Percentiles rank a stretch among this genome's conserved stretches.
These are phyloP conservation scores for Colletotrichum sublineola DNA, from an alignment of 2,329 filamentous ascomycete genomes.

Conservation along the genomic window DNA sequence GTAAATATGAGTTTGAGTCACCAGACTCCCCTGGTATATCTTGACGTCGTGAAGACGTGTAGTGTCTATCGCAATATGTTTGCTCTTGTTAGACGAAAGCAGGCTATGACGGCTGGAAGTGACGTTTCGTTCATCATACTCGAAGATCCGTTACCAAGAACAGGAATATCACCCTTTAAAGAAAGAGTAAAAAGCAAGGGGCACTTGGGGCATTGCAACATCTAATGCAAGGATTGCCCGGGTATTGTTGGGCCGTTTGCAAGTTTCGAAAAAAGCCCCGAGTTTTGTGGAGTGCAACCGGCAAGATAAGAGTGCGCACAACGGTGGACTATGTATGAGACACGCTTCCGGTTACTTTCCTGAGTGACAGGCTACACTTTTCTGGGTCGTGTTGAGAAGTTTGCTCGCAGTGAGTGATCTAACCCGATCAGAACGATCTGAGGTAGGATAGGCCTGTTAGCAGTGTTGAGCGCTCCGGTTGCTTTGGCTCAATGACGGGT, in stretches of 20 bases:
- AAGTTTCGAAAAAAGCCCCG: neutral
- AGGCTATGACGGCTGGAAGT: neutral
- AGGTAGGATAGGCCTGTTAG: neutral
- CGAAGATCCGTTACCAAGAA: neutral
- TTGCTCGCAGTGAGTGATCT: neutral
- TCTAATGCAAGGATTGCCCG: neutral
- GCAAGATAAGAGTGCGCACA: neutral
- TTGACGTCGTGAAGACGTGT: neutral
- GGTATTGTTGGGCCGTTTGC: neutral
- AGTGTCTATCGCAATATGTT: neutral
- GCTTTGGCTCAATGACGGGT: constrained; percentile 24
- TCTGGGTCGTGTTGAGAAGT: neutral
- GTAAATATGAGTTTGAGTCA: too few species aligned
- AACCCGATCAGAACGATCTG: neutral
- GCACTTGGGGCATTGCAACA: neutral
- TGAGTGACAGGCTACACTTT: neutral
- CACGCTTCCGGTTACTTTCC: neutral
- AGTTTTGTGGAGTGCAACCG: neutral
- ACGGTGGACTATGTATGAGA: neutral
- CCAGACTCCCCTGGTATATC: neutral
- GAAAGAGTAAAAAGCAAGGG: neutral
- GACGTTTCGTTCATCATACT: neutral
- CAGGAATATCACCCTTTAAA: neutral
- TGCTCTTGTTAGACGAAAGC: neutral
- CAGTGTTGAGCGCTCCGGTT: constrained; percentile 12